Conservation (phyloP, 805 yeast species). For the Barnettozyma californica region DNA sequence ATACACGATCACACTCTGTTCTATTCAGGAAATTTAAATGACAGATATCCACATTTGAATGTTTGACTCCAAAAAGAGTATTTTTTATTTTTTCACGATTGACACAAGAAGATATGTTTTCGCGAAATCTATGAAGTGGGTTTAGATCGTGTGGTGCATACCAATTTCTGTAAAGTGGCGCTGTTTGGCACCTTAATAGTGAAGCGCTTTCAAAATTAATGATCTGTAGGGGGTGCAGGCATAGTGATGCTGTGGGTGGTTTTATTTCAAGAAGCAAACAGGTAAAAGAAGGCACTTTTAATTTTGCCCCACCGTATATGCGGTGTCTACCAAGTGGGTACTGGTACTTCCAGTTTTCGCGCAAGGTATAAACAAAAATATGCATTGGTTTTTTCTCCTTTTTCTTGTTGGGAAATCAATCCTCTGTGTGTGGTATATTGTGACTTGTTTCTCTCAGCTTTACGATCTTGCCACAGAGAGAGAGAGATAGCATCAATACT, state of each 20-base stretch:
- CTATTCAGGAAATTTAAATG: not conserved
- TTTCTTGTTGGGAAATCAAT: not conserved
- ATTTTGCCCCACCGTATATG: not conserved
- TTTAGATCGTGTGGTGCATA: conserved; percentile 1
- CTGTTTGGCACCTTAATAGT: too few species aligned
- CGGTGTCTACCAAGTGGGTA: not conserved
- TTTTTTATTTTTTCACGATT: not conserved
- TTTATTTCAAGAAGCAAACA: too few species aligned
- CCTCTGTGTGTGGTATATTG: not conserved
- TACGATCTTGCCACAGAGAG: not conserved
- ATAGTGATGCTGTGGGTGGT: too few species aligned
- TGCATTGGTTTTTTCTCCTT: not conserved
- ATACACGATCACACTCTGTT: conserved; percentile 3
- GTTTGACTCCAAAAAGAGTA: not conserved
- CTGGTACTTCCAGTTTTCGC: not conserved
- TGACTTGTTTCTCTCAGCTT: not conserved
- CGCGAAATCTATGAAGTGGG: not conserved
- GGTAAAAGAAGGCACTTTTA: too few species aligned
- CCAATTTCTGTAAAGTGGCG: not conserved
- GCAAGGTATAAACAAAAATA: not conserved
- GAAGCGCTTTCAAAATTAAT: too few species aligned
- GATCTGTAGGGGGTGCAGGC: too few species aligned
- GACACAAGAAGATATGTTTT: not conserved
- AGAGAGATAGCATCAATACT: not conserved
- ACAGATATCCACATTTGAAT: not conserved